These are phyloP conservation scores for Colletotrichum siamense DNA, from an alignment of 2,329 filamentous ascomycete genomes.

Conservation along the genomic window DNA sequence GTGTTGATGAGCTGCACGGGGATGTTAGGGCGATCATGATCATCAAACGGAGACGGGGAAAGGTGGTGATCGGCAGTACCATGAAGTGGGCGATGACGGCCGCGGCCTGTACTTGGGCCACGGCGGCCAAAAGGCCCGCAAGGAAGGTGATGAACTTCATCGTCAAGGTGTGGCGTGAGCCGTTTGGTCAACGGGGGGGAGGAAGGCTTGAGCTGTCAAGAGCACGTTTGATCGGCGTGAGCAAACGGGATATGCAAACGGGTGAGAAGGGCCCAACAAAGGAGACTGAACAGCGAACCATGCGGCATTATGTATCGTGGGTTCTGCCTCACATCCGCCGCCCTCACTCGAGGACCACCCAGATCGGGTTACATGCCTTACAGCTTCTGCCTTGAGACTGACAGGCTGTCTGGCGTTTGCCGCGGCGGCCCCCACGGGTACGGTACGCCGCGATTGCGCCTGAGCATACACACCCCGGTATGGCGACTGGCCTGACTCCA, in stretches of 20 bases:
- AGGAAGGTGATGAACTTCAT: constrained; percentile 5
- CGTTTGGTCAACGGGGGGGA: background rate
- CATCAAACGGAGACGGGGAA: background rate
- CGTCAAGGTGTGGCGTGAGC: background rate
- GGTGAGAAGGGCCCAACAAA: background rate
- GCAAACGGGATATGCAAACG: background rate
- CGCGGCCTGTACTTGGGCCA: constrained; percentile 5
- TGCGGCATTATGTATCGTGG: constrained; percentile 15
- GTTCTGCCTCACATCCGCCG: background rate
- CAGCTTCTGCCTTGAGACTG: background rate
- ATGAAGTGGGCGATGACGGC: constrained; percentile 22
- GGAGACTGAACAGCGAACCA: background rate
- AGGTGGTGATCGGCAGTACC: background rate
- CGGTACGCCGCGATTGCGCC: background rate
- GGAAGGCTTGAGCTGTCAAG: background rate
- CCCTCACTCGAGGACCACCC: background rate
- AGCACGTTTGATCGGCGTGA: background rate
- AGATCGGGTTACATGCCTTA: background rate
- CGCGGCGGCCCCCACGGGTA: background rate
- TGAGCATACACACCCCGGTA: background rate
- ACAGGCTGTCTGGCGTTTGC: background rate
- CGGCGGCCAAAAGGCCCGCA: constrained; percentile 5
- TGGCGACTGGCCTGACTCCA: constrained; percentile 4
- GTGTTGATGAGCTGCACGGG: constrained; percentile 11
- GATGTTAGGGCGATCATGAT: background rate